These are phyloP conservation scores for Xylaria scruposa DNA, from an alignment of 495 filamentous ascomycete species.

Conservation along the genomic window DNA sequence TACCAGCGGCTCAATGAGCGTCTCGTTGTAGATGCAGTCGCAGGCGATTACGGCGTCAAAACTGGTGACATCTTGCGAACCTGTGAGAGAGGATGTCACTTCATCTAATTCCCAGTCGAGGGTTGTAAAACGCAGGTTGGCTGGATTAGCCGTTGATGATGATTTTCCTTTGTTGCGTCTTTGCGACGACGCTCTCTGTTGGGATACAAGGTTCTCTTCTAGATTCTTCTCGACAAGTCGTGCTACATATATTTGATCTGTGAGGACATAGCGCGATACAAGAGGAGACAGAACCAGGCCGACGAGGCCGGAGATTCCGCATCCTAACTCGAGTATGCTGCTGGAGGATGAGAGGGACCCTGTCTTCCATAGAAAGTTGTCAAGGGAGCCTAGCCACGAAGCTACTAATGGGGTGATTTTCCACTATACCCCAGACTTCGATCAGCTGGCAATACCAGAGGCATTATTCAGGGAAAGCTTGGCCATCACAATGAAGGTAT, in stretches of 20 bases:
- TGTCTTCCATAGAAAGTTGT: conserved; percentile 68
- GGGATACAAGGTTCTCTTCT: conserved; percentile 57
- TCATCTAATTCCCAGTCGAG: conserved; percentile 76
- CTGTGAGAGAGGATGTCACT: conserved; percentile 48
- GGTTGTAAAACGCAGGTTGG: conserved; percentile 53
- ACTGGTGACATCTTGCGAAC: conserved; percentile 33
- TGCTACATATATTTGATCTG: conserved; percentile 86
- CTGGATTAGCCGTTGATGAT: conserved; percentile 20
- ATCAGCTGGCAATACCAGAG: conserved; percentile 43
- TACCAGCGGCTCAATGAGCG: conserved; percentile 82
- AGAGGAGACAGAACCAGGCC: conserved; percentile 67
- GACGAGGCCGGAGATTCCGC: conserved; percentile 81
- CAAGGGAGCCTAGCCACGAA: conserved; percentile 72
- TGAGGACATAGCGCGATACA: conserved; percentile 74
- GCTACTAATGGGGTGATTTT: conserved; percentile 89
- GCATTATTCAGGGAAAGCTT: not conserved
- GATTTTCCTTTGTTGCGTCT: conserved; percentile 37
- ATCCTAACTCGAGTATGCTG: conserved; percentile 80
- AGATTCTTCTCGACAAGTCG: conserved; percentile 79
- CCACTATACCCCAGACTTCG: conserved; percentile 67
- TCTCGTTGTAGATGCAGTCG: conserved; percentile 91
- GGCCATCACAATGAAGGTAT: not conserved
- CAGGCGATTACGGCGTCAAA: conserved; percentile 78
- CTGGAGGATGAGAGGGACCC: conserved; percentile 62
- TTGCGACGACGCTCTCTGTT: conserved; percentile 22